Evolutionary conservation across 2,329 filamentous ascomycete species (phyloP).

Genomic region (Trichoderma atroviride): DNA sequence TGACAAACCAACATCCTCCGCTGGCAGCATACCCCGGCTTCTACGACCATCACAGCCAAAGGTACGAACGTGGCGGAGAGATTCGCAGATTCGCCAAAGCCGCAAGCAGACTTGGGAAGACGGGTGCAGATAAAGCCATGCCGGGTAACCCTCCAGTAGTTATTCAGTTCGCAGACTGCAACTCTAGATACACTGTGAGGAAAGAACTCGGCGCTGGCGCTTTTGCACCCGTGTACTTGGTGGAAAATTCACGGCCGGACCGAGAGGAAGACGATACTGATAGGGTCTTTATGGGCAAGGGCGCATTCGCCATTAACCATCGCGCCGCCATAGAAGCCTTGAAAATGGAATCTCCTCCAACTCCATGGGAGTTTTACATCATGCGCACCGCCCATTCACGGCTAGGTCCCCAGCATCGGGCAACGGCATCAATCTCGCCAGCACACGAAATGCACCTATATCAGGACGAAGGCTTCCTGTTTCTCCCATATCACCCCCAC

Average conservation of each 20-base stretch:
- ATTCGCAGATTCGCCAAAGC: slow-evolving; percentile 82
- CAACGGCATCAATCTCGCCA: slow-evolving; percentile 74
- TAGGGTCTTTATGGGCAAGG: slow-evolving; percentile 60
- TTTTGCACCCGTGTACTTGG: slow-evolving; percentile 92
- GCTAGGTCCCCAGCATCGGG: slow-evolving; percentile 70
- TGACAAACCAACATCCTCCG: slow-evolving; percentile 72
- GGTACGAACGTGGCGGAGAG: slow-evolving; percentile 68
- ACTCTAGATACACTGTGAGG: slow-evolving; percentile 74
- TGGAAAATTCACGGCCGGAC: slow-evolving; percentile 68
- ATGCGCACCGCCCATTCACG: slow-evolving; percentile 80
- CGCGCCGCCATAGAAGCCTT: slow-evolving; percentile 75
- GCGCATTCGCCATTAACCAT: slow-evolving; percentile 57
- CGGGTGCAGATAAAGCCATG: slow-evolving; percentile 62
- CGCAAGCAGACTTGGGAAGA: slow-evolving; percentile 58
- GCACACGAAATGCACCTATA: slow-evolving; percentile 93
- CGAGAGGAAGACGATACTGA: slow-evolving; percentile 52
- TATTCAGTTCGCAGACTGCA: slow-evolving; percentile 67
- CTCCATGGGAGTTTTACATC: slow-evolving; percentile 95
- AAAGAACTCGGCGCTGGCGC: slow-evolving; percentile 89
- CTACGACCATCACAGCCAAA: slow-evolving; percentile 67
- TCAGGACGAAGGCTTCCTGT: slow-evolving; percentile 83
- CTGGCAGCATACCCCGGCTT: slow-evolving; percentile 78
- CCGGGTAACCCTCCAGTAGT: slow-evolving; percentile 61
- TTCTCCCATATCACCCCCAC: slow-evolving; percentile 85
- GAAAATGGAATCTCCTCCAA: slow-evolving; percentile 91